A percentile compares a stretch with the other conserved stretches of the same genome.
These are phyloP conservation scores for Oryza meridionalis DNA, from an alignment of 176 grass and related monocot species.

Conservation along the genomic window DNA sequence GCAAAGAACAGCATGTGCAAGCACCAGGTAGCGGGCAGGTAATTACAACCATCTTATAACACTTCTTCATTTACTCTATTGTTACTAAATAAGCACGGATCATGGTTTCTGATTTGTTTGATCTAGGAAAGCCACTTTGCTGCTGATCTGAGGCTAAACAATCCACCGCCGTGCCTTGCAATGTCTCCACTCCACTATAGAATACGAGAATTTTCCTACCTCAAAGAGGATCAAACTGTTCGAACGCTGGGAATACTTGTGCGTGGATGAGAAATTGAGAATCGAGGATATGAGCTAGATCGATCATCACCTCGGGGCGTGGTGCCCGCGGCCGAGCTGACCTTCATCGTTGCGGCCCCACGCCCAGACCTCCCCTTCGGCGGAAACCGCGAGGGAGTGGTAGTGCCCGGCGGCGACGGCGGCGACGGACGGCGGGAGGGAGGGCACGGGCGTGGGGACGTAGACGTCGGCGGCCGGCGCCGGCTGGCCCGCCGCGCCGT, in stretches of 20 bases:
- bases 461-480: slow-evolving; percentile 51
- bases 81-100: background rate
- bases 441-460: slow-evolving; percentile 63
- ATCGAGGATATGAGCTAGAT: background rate
- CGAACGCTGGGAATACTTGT: background rate
- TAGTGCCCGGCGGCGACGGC: slow-evolving; percentile 67
- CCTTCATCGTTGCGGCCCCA: slow-evolving; percentile 92
- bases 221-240: background rate
- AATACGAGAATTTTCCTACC: background rate
- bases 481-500: slow-evolving; percentile 62
- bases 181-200: background rate
- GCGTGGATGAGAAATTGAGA: background rate
- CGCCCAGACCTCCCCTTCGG: slow-evolving; percentile 70
- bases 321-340: slow-evolving; percentile 68
- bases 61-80: background rate
- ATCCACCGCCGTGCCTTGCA: background rate
- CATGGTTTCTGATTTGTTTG: background rate
- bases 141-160: background rate
- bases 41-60: background rate
- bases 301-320: slow-evolving; percentile 46
- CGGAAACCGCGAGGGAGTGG: slow-evolving; percentile 80
- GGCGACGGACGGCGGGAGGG: slow-evolving; percentile 54
- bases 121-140: background rate
- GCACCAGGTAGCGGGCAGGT: background rate
- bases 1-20: background rate